phyloP scores from a whole-genome alignment of 2,329 filamentous ascomycete species.

The Paramyrothecium sp. region DNA sequence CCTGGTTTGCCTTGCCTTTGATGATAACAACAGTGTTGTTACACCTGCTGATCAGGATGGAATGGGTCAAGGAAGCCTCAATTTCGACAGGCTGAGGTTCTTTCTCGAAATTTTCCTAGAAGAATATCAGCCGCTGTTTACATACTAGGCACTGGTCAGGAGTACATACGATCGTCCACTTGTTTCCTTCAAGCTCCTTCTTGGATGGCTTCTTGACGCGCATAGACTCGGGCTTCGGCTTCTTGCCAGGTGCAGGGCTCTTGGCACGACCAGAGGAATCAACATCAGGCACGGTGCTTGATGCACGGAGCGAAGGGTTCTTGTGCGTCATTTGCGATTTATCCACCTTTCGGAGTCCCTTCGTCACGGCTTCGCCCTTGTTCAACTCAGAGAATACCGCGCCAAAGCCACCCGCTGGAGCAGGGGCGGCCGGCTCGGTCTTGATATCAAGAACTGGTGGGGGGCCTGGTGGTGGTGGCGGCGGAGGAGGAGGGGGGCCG shows the following conservation, averaged over 20 bases:
- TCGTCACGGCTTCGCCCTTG: conserved; percentile 83
- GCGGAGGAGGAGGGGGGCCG: conserved; percentile 52
- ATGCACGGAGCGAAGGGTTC: conserved; percentile 81
- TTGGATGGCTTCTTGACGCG: conserved; percentile 77
- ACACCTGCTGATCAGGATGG: conserved; percentile 88
- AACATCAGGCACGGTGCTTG: conserved; percentile 65
- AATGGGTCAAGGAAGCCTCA: conserved; percentile 79
- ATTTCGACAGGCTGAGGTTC: conserved; percentile 72
- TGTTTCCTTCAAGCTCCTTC: conserved; percentile 81
- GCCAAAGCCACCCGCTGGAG: conserved; percentile 62
- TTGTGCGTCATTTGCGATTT: conserved; percentile 98
- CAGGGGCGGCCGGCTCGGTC: conserved; percentile 29
- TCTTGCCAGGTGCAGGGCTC: conserved; percentile 85
- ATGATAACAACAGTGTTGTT: conserved; percentile 87
- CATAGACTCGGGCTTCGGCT: conserved; percentile 84
- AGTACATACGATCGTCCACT: conserved; percentile 77
- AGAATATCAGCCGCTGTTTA: neutral
- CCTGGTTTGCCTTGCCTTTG: conserved; percentile 93
- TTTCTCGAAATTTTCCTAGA: conserved; percentile 86
- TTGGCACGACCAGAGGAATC: conserved; percentile 62
- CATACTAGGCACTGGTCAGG: neutral
- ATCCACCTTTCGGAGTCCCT: conserved; percentile 89
- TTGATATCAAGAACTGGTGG: conserved; percentile 64
- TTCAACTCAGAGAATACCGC: conserved; percentile 93
- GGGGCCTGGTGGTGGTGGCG: conserved; percentile 69